phyloP scores from a whole-genome alignment of 192 early-diverging fungal species.

The Podila epicladia region DNA sequence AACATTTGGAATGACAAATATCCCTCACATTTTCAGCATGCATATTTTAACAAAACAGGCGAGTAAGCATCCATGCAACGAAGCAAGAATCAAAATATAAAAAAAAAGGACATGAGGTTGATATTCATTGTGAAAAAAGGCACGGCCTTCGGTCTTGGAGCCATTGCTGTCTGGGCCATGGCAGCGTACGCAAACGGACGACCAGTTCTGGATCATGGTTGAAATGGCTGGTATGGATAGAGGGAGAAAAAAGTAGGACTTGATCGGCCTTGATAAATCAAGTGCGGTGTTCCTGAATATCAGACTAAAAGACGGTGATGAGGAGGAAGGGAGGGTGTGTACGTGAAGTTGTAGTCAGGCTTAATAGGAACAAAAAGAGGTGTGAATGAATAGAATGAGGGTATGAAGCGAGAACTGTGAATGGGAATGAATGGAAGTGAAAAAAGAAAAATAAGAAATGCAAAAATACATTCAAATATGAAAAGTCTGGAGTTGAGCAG shows the following conservation, averaged over 20 bases:
- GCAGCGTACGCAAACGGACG: slow-evolving; percentile 48
- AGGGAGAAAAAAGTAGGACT: neutral
- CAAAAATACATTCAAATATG: neutral
- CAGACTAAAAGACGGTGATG: neutral
- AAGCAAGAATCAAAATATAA: neutral
- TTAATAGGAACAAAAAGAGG: neutral
- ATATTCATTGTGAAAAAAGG: slow-evolving; percentile 55
- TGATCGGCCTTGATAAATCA: too few species aligned
- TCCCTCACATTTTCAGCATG: neutral
- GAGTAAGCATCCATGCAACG: neutral
- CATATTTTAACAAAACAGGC: neutral
- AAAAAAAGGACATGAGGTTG: slow-evolving; percentile 14
- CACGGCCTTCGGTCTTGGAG: slow-evolving; percentile 47
- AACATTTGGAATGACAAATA: too few species aligned
- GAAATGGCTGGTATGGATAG: neutral
- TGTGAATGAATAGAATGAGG: neutral
- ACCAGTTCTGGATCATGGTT: slow-evolving; percentile 49
- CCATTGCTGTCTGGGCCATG: slow-evolving; percentile 44
- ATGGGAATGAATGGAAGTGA: slow-evolving; percentile 1
- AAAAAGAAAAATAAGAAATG: neutral
- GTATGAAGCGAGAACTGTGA: too few species aligned
- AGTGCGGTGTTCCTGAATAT: neutral
- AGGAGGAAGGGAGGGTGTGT: neutral
- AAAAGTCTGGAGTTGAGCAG: too few species aligned
- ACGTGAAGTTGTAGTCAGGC: too few species aligned